phyloP scores from a whole-genome alignment of 495 filamentous ascomycete genomes.

The Melanomma pulvis-pyrius region DNA sequence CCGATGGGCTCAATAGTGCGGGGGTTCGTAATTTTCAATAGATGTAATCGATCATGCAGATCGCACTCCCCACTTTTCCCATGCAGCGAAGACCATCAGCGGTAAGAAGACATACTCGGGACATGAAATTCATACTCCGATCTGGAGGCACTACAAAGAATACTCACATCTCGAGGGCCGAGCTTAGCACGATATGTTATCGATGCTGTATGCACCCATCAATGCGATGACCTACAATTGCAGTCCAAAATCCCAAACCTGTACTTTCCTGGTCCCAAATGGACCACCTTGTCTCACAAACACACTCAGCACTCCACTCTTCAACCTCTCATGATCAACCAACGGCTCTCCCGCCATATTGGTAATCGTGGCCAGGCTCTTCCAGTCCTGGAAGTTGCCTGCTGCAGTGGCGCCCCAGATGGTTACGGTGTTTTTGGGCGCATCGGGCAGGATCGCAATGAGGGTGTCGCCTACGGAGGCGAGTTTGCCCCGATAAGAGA shows the following conservation, averaged over 20 bases:
- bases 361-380: conserved; percentile 20
- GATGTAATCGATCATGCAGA: no score
- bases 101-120: no score
- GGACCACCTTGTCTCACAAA: conserved; percentile 26
- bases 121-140: no score
- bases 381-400: conserved; percentile 22
- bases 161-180: no score
- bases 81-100: no score
- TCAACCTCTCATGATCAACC: conserved; percentile 23
- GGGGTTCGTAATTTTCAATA: no score
- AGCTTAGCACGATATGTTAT: no score
- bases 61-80: no score
- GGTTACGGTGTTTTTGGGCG: conserved; percentile 15
- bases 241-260: conserved; percentile 29
- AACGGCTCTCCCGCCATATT: conserved; percentile 25
- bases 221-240: neutral
- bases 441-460: conserved; percentile 22
- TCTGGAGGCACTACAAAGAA: no score
- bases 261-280: conserved; percentile 23
- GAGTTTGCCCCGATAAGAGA: conserved; percentile 17
- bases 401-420: conserved; percentile 22
- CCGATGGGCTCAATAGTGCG: no score
- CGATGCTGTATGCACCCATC: no score
- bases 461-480: conserved; percentile 11
- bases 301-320: conserved; percentile 12